Percentiles rank a stretch among this genome's conserved stretches.
Conservation (phyloP, 1,284 basidiomycete genomes). For the Vanrija sp. region DNA sequence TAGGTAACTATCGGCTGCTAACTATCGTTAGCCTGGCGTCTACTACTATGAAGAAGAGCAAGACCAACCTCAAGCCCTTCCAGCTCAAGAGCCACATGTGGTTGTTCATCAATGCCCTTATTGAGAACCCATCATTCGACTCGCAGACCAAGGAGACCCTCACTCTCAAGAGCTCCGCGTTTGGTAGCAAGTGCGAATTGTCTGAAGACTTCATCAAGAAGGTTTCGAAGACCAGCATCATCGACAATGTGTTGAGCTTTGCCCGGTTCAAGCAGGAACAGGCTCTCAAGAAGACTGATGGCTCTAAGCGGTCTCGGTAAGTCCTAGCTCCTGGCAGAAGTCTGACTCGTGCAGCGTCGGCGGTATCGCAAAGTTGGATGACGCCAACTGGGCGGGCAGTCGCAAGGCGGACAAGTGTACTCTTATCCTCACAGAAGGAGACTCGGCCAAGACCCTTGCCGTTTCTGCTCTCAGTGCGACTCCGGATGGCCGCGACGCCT, state of each 20-base stretch:
- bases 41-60: constrained; percentile 89
- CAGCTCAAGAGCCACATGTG: constrained; percentile 98
- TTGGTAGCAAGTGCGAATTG: constrained; percentile 80
- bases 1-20: background rate
- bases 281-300: constrained; percentile 93
- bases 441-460: constrained; percentile 95
- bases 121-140: constrained; percentile 99
- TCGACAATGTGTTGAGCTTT: constrained; percentile 91
- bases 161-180: constrained; percentile 83
- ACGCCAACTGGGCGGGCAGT: constrained; percentile 96
- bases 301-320: constrained; percentile 81
- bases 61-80: constrained; percentile 83
- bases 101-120: constrained; percentile 94
- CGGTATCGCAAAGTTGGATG: constrained; percentile 89
- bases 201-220: constrained; percentile 96
- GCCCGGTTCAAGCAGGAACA: constrained; percentile 97
- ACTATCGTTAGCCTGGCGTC: constrained; percentile 56
- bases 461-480: constrained; percentile 92
- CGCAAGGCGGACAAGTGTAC: constrained; percentile 79
- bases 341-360: constrained; percentile 64
- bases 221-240: constrained; percentile 83
- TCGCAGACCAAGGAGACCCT: constrained; percentile 98
- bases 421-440: constrained; percentile 97
- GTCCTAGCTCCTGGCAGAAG: constrained; percentile 20
- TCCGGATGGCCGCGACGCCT: constrained; percentile 76